Conservation (phyloP, 1,284 basidiomycete species). For the Sanghuangporus baumii region DNA sequence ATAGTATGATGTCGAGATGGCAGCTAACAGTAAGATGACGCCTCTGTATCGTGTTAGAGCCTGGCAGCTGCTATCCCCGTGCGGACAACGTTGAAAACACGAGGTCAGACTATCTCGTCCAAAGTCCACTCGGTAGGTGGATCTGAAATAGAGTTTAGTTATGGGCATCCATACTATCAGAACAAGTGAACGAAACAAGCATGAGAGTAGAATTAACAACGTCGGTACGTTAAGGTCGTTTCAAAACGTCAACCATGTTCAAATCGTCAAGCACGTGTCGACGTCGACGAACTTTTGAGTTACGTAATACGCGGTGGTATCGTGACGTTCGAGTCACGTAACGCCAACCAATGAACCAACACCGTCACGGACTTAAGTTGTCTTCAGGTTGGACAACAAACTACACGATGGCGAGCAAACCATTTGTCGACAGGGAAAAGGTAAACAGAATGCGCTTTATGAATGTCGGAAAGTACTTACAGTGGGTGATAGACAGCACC, state of each 20-base stretch:
- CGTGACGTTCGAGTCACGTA: not conserved
- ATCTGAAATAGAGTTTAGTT: not conserved
- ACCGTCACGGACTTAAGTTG: not conserved
- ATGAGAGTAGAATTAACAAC: too few relatives aligned
- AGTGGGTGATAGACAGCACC: slow-evolving; percentile 51
- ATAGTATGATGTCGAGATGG: not conserved
- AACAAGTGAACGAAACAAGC: not conserved
- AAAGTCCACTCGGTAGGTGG: not conserved
- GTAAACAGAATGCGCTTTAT: slow-evolving; percentile 19
- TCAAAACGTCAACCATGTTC: too few relatives aligned
- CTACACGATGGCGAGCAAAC: slow-evolving; percentile 14
- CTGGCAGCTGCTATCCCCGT: not conserved
- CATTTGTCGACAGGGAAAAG: slow-evolving; percentile 36
- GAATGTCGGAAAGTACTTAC: not conserved
- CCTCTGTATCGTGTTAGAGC: not conserved
- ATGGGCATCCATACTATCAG: not conserved
- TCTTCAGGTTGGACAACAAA: not conserved
- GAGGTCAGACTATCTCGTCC: not conserved
- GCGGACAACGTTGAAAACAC: slow-evolving; percentile 8
- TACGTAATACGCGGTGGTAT: not conserved
- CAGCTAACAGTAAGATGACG: not conserved
- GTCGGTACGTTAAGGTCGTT: too few relatives aligned
- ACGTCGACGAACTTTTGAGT: not conserved
- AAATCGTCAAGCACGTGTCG: too few relatives aligned
- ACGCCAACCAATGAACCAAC: not conserved